Base-by-base conservation (phyloP, 257 asterid genomes). In the Paraleonurus japonicus region DNA sequence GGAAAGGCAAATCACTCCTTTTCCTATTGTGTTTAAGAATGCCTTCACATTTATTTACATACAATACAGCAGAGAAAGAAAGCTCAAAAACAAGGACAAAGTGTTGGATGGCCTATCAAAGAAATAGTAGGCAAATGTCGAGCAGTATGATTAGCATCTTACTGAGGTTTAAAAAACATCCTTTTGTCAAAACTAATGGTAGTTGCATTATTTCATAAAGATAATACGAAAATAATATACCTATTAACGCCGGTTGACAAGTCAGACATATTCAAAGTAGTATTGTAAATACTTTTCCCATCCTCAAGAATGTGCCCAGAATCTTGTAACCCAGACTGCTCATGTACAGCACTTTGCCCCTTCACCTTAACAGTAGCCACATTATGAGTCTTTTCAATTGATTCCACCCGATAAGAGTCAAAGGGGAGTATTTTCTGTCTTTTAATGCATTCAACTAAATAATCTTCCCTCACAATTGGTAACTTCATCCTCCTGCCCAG, bases 271-370 rank as follows among this genome's bases (percentile, higher is more conserved):
- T 83, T 95, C 81, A 95, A 75, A 30, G 97, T 95, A 26, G 99
- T 89, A 71, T 92, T 95, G 63, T 95, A 95, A 48, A 95, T 90
- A 80, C 89, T 85, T 65, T 82, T 95, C 76, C 84, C 89, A 54
- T 87, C 98, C 86, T 82, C 96, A 53, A 95, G 97, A 78, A 92
- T 88, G 85, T 95, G 98, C 7, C 98, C 99, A 65, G 89, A 83
- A 84, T 89, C 98, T 83, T 92, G 91, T 77, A 95, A 86, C 71
- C 94, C 94, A 70, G 99, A 95, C 66, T 92, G 48, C 81, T 85
- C 90, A 59, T 95, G 99, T 74, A 95, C 99, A 30, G 98, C 88
- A 80, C 98, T 95, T 50, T 79, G 90, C 60, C 99, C 99, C 84
- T 95, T 92, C 64, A 95, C 98, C 84, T 88, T 92, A 76, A 95